phyloP scores from a whole-genome alignment of 768 basidiomycete genomes.

The Cystofilobasidium bisporidii region DNA sequence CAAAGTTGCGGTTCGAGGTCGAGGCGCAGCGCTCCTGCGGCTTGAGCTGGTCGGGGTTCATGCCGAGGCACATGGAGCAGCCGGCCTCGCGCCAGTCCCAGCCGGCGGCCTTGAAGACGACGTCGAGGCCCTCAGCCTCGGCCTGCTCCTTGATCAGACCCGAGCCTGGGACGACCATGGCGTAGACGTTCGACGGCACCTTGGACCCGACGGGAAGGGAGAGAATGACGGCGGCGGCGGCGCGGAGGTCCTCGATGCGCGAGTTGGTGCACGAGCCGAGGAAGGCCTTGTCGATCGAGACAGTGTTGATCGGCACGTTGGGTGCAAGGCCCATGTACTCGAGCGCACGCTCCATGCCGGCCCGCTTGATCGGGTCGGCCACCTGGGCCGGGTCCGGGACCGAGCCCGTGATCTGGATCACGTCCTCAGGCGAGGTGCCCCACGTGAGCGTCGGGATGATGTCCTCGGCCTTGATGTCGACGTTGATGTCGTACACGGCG shows the following conservation, averaged over 20 bases:
- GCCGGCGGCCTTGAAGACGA: slow-evolving; percentile 76
- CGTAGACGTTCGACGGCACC: slow-evolving; percentile 63
- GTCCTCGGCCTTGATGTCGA: slow-evolving; percentile 69
- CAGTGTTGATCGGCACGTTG: slow-evolving; percentile 67
- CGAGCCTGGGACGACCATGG: slow-evolving; percentile 88
- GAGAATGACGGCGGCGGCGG: slow-evolving; percentile 67
- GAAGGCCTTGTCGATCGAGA: slow-evolving; percentile 79
- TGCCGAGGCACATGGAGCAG: slow-evolving; percentile 91
- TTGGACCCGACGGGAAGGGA: slow-evolving; percentile 49
- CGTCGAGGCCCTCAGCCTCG: slow-evolving; percentile 77
- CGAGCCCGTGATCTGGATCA: slow-evolving; percentile 65
- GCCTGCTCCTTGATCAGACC: slow-evolving; percentile 84
- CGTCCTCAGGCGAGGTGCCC: slow-evolving; percentile 88
- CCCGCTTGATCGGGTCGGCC: slow-evolving; percentile 52
- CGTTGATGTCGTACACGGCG: slow-evolving; percentile 72
- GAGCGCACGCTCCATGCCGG: slow-evolving; percentile 64
- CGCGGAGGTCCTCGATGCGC: slow-evolving; percentile 83
- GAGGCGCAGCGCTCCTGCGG: slow-evolving; percentile 77
- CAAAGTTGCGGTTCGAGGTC: slow-evolving; percentile 88
- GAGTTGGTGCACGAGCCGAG: slow-evolving; percentile 92
- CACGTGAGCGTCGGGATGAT: slow-evolving; percentile 85
- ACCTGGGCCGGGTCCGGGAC: slow-evolving; percentile 69
- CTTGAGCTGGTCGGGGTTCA: slow-evolving; percentile 84
- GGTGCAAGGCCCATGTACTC: slow-evolving; percentile 77
- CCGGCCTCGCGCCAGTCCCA: slow-evolving; percentile 95